Evolutionary conservation across 495 filamentous ascomycete genomes (phyloP).

Genomic region (Antarctomyces pellizariae): DNA sequence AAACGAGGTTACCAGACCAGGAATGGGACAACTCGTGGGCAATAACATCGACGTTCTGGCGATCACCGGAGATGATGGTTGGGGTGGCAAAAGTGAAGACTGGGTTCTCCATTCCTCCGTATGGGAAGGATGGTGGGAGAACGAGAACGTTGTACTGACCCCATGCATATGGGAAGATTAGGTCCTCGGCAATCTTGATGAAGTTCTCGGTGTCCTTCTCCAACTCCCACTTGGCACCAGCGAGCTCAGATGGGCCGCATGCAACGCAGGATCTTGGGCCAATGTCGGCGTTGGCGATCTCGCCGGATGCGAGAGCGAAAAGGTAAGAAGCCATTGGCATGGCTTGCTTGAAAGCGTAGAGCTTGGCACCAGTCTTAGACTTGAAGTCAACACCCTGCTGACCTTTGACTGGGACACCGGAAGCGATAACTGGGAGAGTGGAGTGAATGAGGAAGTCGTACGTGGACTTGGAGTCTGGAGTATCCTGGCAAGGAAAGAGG

Average conservation of each 20-base stretch:
- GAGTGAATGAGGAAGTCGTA: constrained; percentile 74
- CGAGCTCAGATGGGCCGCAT: constrained; percentile 68
- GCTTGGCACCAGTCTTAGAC: constrained; percentile 8
- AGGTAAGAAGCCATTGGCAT: constrained; percentile 89
- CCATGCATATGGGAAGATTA: constrained; percentile 79
- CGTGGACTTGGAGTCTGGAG: constrained; percentile 80
- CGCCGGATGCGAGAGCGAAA: constrained; percentile 76
- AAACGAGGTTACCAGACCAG: constrained; percentile 88
- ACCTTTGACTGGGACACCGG: constrained; percentile 54
- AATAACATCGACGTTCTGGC: constrained; percentile 89
- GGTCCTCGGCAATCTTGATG: constrained; percentile 66
- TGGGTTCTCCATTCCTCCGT: constrained; percentile 80
- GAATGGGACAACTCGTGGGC: constrained; percentile 82
- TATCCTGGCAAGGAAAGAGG: constrained; percentile 91
- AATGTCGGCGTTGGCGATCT: constrained; percentile 63
- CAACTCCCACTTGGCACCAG: constrained; percentile 70
- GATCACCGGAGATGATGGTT: constrained; percentile 75
- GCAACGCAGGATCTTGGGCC: constrained; percentile 66
- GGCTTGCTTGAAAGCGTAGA: constrained; percentile 68
- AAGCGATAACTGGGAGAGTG: constrained; percentile 68
- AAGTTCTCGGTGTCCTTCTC: constrained; percentile 78
- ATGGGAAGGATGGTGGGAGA: constrained; percentile 76
- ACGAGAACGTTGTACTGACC: constrained; percentile 86
- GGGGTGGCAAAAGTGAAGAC: constrained; percentile 86
- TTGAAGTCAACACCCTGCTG: constrained; percentile 13